Evolutionary conservation across 305 asterid genomes (phyloP), one percentile per base, ranked within the genome.

Genomic region (Ilex paraguariensis): DNA sequence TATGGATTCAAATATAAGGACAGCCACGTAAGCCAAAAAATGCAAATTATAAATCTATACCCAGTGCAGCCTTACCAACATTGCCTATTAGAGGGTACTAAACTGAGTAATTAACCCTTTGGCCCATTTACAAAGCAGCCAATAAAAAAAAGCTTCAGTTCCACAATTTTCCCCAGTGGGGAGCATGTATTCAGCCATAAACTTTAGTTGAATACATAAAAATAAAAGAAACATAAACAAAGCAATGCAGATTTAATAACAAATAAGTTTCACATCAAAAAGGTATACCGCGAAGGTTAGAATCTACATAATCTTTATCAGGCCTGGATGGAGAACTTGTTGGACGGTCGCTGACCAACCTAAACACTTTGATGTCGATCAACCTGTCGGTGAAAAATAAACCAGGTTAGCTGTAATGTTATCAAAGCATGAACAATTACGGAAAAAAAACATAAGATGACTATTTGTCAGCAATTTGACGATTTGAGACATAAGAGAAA

Each of bases 321-420:
- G 68, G 60, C 53, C 82, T 50, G 50, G 93, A 70, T 56, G 97
- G 84, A 50, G 74, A 75, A 68, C 71, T 83, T 73, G 84, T 78
- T 64, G 85, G 63, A 70, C 75, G 78, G 69, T 93, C 96, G 33
- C 81, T 90, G 87, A 93, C 84, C 88, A 93, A 65, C 74, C 91
- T 82, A 67, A 90, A 88, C 56, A 97, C 87, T 80, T 82, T 90
- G 81, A 84, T 94, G 81, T 93, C 85, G 62, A 93, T 82, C 57
- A 93, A 75, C 95, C 99, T 93, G 95, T 59, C 64, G 74, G 71
- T 17, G 62, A 48, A 57, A 13, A 49, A 11, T 16, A 66, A 57
- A 45, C 64, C 65, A 62, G 49, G 63, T 77, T 56, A 79, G 79
- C 56, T 64, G 66, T 70, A 66, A 51, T 33, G 59, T 67, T 54